Base-by-base conservation (phyloP, 495 filamentous ascomycete genomes). In the Penicillium verhagenii region DNA sequence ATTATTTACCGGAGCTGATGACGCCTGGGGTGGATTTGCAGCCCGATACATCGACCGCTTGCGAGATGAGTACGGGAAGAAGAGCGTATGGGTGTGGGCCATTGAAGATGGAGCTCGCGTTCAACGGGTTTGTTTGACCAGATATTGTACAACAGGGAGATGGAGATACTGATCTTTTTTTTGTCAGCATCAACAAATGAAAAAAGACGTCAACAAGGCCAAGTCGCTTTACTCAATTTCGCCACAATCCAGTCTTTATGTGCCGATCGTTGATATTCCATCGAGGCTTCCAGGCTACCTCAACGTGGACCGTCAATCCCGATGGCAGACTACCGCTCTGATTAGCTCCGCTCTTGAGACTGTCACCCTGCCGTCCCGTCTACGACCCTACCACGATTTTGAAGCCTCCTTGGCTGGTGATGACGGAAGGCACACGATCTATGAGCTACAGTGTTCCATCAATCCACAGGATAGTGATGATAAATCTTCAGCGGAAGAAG, bases 1-100 rank as follows among this genome's bases (percentile, higher is more conserved):
- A 63, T 62, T 97, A 19, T 80, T 97, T 46, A 79, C 88, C 0
- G 79, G 83, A 10, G 72, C 87, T 9, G 92, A 96, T 66, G 91
- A 96, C 78, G 92, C 89, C 2, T 99, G 94, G 95, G 91, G 89
- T 51, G 92, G 92, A 0, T 97, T 97, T 69, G 80, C 87, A 9
- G 75, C 85, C 3, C 78, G 77, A 62, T 97, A 96, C 73, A 63
- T 95, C 16, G 91, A 96, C 63, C 76, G 84, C 25, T 62, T 99
- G 33, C 72, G 89, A 62, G 94, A 99, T 65, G 95, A 97, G 65
- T 93, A 90, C 69, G 89, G 90, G 20, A 97, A 97, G 73, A 82
- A 82, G 53, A 79, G 81, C 29, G 79, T 96, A 28, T 94, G 89
- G 86, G 82, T 91, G 18, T 97, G 92, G 86, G 93, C 88, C 7